These are phyloP conservation scores for Nicotiana noctiflora DNA, from an alignment of 257 asterid species.

Conservation along the genomic window DNA sequence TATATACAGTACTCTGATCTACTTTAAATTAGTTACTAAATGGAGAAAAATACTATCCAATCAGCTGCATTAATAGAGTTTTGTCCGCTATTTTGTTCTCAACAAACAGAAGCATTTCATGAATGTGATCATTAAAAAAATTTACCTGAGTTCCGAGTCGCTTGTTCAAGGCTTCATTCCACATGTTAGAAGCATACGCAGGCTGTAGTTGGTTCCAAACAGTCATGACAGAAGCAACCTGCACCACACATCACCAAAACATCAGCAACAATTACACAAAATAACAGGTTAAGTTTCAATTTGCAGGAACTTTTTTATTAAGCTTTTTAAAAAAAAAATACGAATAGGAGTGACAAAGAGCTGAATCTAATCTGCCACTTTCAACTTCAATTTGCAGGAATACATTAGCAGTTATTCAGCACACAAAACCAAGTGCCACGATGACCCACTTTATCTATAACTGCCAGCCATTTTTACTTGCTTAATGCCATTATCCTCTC, in stretches of 20 bases:
- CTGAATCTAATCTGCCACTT: background rate
- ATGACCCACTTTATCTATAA: background rate
- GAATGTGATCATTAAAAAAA: background rate
- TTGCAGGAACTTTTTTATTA: background rate
- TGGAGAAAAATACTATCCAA: background rate
- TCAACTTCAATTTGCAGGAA: background rate
- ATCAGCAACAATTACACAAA: background rate
- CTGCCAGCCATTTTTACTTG: background rate
- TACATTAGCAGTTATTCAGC: background rate
- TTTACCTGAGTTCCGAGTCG: conserved; percentile 85
- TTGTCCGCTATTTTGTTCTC: background rate
- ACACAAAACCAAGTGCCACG: background rate
- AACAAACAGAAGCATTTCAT: background rate
- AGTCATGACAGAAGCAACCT: conserved; percentile 94
- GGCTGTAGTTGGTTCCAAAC: conserved; percentile 79
- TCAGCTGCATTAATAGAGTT: background rate
- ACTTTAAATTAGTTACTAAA: background rate
- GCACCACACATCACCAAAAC: conserved; percentile 18
- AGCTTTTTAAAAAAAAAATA: background rate
- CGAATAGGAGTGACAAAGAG: background rate
- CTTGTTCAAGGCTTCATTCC: conserved; percentile 92
- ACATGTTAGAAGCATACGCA: conserved; percentile 74
- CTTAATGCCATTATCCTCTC: background rate
- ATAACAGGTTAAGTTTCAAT: background rate
- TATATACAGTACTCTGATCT: background rate